These are phyloP conservation scores for Betula pendula DNA, from an alignment of 306 rosid genomes.

Conservation along the genomic window DNA sequence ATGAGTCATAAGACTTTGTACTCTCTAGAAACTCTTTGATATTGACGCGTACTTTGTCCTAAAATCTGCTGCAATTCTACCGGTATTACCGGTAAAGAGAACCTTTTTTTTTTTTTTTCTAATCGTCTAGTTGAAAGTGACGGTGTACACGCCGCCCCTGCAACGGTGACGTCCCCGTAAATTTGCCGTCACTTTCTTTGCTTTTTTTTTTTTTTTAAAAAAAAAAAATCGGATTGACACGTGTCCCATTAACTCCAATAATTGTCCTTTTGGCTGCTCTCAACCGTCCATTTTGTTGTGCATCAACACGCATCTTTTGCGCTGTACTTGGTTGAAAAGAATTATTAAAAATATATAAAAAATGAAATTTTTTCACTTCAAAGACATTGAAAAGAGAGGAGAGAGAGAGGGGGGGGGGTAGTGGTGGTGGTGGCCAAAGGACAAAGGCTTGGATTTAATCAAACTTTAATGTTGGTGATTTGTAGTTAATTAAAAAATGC, in stretches of 20 bases:
- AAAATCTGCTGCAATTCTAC: not conserved
- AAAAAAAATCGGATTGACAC: too few relatives aligned
- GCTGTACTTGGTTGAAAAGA: constrained; percentile 21
- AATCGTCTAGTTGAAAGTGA: not conserved
- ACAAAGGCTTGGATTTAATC: not conserved
- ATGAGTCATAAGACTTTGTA: constrained; percentile 11
- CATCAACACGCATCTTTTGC: not conserved
- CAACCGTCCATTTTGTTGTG: not conserved
- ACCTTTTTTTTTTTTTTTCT: not conserved
- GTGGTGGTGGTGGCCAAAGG: constrained; percentile 6
- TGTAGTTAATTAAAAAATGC: not conserved
- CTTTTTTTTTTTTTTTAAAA: too few relatives aligned
- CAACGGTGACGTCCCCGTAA: too few relatives aligned
- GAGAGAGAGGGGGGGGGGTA: not conserved
- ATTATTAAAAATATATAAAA: too few relatives aligned
- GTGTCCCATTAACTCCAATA: constrained; percentile 1
- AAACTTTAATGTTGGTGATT: not conserved
- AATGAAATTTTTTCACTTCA: not conserved
- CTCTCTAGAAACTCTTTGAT: not conserved
- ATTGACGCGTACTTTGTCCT: not conserved
- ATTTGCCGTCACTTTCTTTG: too few relatives aligned
- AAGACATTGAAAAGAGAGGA: not conserved
- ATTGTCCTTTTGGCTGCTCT: not conserved
- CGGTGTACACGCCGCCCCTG: too few relatives aligned
- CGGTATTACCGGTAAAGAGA: constrained; percentile 3